Percentiles rank a stretch among this genome's conserved stretches.
phyloP scores from a whole-genome alignment of 176 grass and related monocot genomes.

The Elaeis guineensis region DNA sequence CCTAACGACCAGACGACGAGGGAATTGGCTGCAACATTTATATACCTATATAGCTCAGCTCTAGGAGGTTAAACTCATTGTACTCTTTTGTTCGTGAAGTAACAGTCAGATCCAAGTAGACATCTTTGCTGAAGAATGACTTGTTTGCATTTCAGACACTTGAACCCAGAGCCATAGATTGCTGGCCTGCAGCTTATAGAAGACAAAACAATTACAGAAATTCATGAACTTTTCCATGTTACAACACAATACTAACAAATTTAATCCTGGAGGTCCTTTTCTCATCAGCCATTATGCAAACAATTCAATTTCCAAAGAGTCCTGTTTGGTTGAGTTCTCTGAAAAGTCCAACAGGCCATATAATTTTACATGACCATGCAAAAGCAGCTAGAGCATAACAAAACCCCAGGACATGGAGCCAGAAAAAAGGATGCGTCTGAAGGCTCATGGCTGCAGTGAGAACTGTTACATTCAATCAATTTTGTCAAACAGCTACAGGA shows the following conservation, averaged over 20 bases:
- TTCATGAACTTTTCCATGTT: too few relatives aligned
- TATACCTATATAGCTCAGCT: too few relatives aligned
- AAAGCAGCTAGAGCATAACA: too few relatives aligned
- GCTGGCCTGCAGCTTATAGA: conserved; percentile 26
- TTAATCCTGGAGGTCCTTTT: conserved; percentile 77
- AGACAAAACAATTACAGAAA: too few relatives aligned
- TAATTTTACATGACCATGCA: neutral
- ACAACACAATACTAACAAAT: conserved; percentile 35
- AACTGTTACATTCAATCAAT: too few relatives aligned
- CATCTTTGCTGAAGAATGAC: conserved; percentile 77
- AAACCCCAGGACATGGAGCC: neutral
- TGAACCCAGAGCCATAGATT: conserved; percentile 90
- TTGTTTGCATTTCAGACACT: conserved; percentile 72
- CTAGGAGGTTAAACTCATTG: conserved; percentile 57
- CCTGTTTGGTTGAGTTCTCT: conserved; percentile 39
- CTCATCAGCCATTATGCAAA: conserved; percentile 68
- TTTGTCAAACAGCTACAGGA: too few relatives aligned
- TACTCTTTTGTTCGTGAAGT: conserved; percentile 65
- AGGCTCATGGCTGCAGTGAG: too few relatives aligned
- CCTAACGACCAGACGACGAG: too few relatives aligned
- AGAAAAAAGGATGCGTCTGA: too few relatives aligned
- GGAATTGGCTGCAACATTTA: too few relatives aligned
- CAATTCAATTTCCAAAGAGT: conserved; percentile 25
- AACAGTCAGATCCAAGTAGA: conserved; percentile 83
- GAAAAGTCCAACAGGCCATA: conserved; percentile 5